Conservation (phyloP, 805 yeast genomes). For the Yarrowia sp. region DNA sequence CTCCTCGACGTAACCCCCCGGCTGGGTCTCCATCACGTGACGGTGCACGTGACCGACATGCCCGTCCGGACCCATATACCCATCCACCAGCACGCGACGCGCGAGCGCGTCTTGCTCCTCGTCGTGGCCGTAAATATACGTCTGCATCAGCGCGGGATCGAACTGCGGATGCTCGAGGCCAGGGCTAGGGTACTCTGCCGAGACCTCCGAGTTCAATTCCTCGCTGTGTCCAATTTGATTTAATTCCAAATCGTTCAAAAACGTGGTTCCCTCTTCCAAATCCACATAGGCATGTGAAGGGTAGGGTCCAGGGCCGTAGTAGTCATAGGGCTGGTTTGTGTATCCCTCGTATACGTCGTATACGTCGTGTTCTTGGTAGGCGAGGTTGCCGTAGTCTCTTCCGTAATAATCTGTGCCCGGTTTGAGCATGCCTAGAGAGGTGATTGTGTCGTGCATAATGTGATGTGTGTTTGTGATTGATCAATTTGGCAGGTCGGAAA, state of each 20-base stretch:
- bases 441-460: background rate
- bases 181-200: background rate
- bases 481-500: background rate
- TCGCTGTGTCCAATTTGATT: too few relatives aligned
- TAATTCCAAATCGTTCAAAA: background rate
- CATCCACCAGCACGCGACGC: too few relatives aligned
- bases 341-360: background rate
- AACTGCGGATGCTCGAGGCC: background rate
- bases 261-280: background rate
- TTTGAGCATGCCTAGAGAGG: background rate
- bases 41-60: too few relatives aligned
- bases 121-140: too few relatives aligned
- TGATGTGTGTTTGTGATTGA: background rate
- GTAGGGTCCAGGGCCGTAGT: background rate
- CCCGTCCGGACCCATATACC: too few relatives aligned
- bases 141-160: background rate
- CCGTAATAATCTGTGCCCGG: slow-evolving; percentile 17
- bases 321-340: background rate
- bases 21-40: too few relatives aligned
- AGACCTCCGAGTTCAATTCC: too few relatives aligned
- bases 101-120: too few relatives aligned
- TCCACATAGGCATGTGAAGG: background rate
- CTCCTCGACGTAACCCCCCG: too few relatives aligned
- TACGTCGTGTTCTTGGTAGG: background rate
- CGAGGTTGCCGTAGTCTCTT: background rate